A percentile compares a stretch with the other conserved stretches of the same genome.
Evolutionary conservation across 805 yeast species (phyloP).

Genomic region (Candida maris): DNA sequence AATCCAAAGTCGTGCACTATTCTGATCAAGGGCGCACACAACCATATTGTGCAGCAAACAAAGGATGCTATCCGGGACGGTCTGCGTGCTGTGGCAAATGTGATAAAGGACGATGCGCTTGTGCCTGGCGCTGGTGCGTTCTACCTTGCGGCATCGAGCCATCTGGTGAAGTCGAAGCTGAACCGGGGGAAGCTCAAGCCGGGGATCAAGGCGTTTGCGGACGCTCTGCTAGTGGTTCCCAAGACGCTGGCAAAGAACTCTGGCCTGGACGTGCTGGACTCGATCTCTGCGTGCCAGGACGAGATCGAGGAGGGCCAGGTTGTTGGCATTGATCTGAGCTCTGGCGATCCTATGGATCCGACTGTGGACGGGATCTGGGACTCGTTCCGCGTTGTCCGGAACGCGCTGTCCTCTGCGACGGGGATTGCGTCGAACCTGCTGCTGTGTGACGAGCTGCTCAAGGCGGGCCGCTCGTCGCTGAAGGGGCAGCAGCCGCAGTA

Average conservation of each 20-base stretch:
- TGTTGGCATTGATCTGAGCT: constrained; percentile 84
- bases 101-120: constrained; percentile 75
- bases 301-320: constrained; percentile 74
- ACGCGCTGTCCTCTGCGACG: constrained; percentile 86
- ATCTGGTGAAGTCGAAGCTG: constrained; percentile 53
- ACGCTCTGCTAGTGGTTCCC: constrained; percentile 86
- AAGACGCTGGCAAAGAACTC: constrained; percentile 90
- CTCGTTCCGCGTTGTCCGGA: constrained; percentile 88
- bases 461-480: constrained; percentile 93
- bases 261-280: constrained; percentile 89
- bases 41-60: constrained; percentile 83
- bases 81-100: constrained; percentile 88
- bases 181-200: constrained; percentile 83
- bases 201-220: constrained; percentile 92
- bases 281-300: constrained; percentile 85
- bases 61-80: constrained; percentile 98
- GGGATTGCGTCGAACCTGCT: constrained; percentile 91
- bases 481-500: constrained; percentile 40
- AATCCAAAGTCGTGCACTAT: constrained; percentile 91
- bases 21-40: constrained; percentile 89
- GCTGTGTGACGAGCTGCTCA: constrained; percentile 91
- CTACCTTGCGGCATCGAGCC: constrained; percentile 75
- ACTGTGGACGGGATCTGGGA: constrained; percentile 95
- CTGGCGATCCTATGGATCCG: constrained; percentile 97
- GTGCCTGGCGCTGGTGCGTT: constrained; percentile 98